These are phyloP conservation scores for Gonium pectorale DNA, from an alignment of 139 green algal genomes.

Conservation along the genomic window DNA sequence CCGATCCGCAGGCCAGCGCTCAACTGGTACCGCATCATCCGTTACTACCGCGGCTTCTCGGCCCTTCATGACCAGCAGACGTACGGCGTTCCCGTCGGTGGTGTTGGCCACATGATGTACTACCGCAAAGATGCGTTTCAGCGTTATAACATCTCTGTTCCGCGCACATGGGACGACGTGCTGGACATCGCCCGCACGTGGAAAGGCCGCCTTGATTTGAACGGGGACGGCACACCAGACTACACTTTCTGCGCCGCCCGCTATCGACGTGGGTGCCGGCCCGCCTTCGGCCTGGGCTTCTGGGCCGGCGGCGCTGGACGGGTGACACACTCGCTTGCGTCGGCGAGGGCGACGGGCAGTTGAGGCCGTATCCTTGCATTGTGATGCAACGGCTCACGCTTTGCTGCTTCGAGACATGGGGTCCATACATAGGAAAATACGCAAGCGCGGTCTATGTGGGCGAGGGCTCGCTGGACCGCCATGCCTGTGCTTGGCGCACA, in stretches of 20 bases:
- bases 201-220: background rate
- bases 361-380: too few relatives aligned
- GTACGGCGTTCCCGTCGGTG: slow-evolving; percentile 16
- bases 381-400: too few relatives aligned
- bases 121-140: slow-evolving; percentile 35
- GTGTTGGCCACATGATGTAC: background rate
- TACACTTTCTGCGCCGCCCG: background rate
- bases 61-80: background rate
- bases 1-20: background rate
- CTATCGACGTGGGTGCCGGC: background rate
- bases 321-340: too few relatives aligned
- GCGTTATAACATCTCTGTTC: background rate
- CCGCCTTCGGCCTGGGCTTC: too few relatives aligned
- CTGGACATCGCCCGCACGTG: background rate
- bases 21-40: slow-evolving; percentile 16
- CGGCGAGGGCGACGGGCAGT: too few relatives aligned
- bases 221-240: slow-evolving; percentile 3
- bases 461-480: too few relatives aligned
- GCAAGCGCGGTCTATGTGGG: too few relatives aligned
- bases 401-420: too few relatives aligned
- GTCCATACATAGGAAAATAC: too few relatives aligned
- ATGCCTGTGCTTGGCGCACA: too few relatives aligned
- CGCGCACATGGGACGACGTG: slow-evolving; percentile 13
- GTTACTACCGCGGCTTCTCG: slow-evolving; percentile 8
- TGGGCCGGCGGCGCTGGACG: too few relatives aligned